Evolutionary conservation across 495 filamentous ascomycete genomes (phyloP), one percentile per base, ranked within the genome.

Genomic region (Penicillium crystallinum): DNA sequence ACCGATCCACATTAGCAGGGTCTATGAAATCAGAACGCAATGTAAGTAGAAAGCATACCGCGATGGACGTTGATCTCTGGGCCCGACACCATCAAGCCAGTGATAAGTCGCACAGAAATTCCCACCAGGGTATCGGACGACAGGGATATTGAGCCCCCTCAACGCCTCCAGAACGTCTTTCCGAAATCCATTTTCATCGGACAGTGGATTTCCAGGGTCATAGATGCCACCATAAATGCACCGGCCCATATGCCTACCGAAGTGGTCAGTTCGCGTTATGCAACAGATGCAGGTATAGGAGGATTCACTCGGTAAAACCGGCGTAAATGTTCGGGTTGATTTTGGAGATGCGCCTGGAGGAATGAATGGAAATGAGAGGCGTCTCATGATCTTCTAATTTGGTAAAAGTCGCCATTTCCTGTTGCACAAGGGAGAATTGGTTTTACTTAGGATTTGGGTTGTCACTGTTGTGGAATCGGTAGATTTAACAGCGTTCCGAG

Each of bases 141-240:
- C 86, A 18, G 88, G 87, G 25, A 87, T 79, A 33, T 84, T 77
- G 19, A 90, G 73, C 52, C 87, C 85, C 57, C 81, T 80, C 46
- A 90, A 68, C 7, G 84, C 81, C 45, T 78, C 75, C 22, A 90
- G 74, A 14, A 91, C 87, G 66, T 90, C 87, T 54, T 77, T 88
- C 14, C 87, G 81, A 66, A 88, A 90, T 12, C 87, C 87, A 60
- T 88, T 76, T 49, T 82, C 74, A 54, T 90, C 88, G 3, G 85
- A 82, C n/a, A 89, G 71, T 0, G 80, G 70, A 62, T 81, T 89
- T 11, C 72, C 76, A 2, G 86, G 87, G 52, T 90, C 87, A 67
- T 89, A 90, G 61, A 91, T 87, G 52, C 88, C 88, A 49, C 87
- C 87, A 63, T 91, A 91, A 66, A 91, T 89, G 69, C 87, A 91